Conservation (phyloP, 1,284 basidiomycete genomes). For the Bondarzewia mesenterica region DNA sequence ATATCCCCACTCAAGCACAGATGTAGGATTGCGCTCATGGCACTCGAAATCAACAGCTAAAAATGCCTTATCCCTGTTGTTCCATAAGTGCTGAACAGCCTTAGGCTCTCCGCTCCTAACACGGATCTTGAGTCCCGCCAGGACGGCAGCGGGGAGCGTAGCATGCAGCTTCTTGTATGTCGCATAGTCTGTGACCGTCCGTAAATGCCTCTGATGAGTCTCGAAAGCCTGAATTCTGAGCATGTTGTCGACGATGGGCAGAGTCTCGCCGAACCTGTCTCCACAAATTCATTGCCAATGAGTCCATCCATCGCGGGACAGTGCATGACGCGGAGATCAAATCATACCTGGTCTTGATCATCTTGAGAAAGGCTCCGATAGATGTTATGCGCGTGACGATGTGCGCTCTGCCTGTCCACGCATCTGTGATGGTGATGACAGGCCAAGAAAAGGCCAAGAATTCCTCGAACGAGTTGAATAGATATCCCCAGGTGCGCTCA, state of each 20-base stretch:
- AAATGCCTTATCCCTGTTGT: constrained; percentile 62
- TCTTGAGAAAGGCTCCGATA: constrained; percentile 65
- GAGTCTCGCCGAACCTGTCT: constrained; percentile 65
- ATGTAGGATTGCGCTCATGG: constrained; percentile 68
- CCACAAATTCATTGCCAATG: background rate
- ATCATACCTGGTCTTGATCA: constrained; percentile 65
- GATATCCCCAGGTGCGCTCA: constrained; percentile 74
- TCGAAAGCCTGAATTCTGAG: constrained; percentile 60
- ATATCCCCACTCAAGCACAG: constrained; percentile 73
- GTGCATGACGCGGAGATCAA: background rate
- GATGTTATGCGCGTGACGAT: constrained; percentile 70
- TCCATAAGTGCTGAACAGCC: constrained; percentile 65
- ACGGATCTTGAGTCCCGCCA: constrained; percentile 61
- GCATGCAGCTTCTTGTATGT: constrained; percentile 68
- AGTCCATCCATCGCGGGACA: background rate
- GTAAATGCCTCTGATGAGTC: constrained; percentile 56
- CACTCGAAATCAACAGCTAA: constrained; percentile 71
- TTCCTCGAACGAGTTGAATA: constrained; percentile 75
- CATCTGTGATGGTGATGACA: constrained; percentile 71
- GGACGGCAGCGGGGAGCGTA: constrained; percentile 64
- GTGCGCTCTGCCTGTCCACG: constrained; percentile 65
- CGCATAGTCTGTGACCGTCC: constrained; percentile 60
- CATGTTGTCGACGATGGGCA: constrained; percentile 64
- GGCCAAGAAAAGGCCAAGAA: constrained; percentile 86
- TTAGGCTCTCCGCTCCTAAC: constrained; percentile 63